Conservation (phyloP, 257 asterid species). For the Catharanthus roseus region DNA sequence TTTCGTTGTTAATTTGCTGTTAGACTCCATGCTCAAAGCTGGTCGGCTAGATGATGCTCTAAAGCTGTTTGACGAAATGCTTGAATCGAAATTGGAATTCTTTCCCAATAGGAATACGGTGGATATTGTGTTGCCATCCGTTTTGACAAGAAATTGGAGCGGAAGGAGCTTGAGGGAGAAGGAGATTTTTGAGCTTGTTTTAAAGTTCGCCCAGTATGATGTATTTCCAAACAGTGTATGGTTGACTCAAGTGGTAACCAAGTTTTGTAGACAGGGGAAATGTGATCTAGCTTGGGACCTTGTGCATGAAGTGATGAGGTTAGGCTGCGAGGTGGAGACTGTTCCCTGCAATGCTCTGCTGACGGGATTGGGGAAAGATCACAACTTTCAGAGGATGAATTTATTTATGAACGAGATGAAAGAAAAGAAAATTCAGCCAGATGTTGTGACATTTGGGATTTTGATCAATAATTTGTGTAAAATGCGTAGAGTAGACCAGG, state of each 20-base stretch:
- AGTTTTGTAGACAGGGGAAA: constrained; percentile 45
- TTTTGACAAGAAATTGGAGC: constrained; percentile 34
- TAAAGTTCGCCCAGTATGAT: constrained; percentile 36
- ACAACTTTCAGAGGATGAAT: constrained; percentile 56
- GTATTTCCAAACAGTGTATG: constrained; percentile 32
- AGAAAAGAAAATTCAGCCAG: constrained; percentile 54
- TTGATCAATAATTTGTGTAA: constrained; percentile 63
- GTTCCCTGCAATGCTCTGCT: constrained; percentile 59
- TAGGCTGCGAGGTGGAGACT: constrained; percentile 38
- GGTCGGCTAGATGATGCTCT: constrained; percentile 52
- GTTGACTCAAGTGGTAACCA: constrained; percentile 36
- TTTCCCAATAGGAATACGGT: constrained; percentile 46
- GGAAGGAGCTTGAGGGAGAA: constrained; percentile 43
- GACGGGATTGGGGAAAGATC: constrained; percentile 40
- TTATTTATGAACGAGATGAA: constrained; percentile 70
- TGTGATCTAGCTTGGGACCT: constrained; percentile 58
- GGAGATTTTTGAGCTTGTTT: constrained; percentile 44
- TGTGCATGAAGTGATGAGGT: constrained; percentile 42
- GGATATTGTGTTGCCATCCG: constrained; percentile 30
- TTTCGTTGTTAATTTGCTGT: constrained; percentile 39
- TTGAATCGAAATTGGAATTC: constrained; percentile 22
- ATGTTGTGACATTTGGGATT: constrained; percentile 60
- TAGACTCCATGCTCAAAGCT: constrained; percentile 33
- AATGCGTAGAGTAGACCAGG: constrained; percentile 55
- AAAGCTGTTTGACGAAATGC: constrained; percentile 78